These are phyloP conservation scores for Microdochium bolleyi DNA, from an alignment of 2,329 filamentous ascomycete species.

Conservation along the genomic window DNA sequence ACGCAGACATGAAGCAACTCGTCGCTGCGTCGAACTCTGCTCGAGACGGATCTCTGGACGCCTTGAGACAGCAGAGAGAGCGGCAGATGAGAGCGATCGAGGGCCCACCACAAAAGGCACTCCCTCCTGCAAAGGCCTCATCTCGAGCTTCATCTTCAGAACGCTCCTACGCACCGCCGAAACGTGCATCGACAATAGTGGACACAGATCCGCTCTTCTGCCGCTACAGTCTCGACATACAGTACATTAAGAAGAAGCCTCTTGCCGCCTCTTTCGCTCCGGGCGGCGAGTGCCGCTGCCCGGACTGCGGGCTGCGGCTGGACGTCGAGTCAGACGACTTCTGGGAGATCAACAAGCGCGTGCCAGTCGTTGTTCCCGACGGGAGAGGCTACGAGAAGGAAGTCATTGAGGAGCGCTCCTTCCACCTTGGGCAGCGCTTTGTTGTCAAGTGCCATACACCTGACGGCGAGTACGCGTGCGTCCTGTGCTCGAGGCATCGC, in stretches of 20 bases:
- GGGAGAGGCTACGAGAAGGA: constrained; percentile 7
- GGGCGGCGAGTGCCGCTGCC: constrained; percentile 14
- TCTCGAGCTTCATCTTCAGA: not conserved
- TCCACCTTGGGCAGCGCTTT: constrained; percentile 23
- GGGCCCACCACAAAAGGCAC: not conserved
- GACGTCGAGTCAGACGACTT: constrained; percentile 15
- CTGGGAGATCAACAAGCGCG: constrained; percentile 18
- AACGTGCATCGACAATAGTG: constrained; percentile 5
- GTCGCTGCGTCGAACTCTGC: constrained; percentile 23
- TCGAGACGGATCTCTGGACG: constrained; percentile 23
- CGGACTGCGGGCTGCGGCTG: constrained; percentile 14
- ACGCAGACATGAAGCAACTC: constrained; percentile 19
- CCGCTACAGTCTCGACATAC: constrained; percentile 20
- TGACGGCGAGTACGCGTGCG: constrained; percentile 21
- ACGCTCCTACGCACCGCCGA: constrained; percentile 7
- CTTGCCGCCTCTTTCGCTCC: constrained; percentile 11
- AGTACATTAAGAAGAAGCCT: constrained; percentile 14
- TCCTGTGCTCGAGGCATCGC: constrained; percentile 17
- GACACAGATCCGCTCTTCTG: constrained; percentile 20
- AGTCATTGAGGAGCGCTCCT: constrained; percentile 17
- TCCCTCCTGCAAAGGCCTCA: not conserved
- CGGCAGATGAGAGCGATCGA: constrained; percentile 14
- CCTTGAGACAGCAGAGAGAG: constrained; percentile 23
- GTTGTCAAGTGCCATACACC: constrained; percentile 27
- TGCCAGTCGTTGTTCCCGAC: constrained; percentile 1